Evolutionary conservation across 2,329 filamentous ascomycete species (phyloP).

Genomic region (Cladobotryum mycophilum): DNA sequence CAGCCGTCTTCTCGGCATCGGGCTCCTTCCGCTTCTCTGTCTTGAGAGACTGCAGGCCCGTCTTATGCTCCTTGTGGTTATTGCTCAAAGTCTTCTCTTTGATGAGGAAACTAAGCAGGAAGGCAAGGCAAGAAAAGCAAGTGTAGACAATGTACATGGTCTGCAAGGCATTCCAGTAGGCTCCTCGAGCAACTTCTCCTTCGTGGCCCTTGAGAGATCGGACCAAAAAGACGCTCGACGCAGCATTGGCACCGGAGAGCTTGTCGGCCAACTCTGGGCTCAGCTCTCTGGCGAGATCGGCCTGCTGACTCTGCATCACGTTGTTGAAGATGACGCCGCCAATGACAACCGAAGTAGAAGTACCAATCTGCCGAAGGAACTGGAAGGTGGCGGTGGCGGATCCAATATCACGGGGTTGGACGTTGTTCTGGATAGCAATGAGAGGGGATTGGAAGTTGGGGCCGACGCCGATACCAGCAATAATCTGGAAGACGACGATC

Average conservation of each 20-base stretch:
- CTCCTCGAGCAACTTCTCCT: slow-evolving; percentile 35
- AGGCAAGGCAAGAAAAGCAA: slow-evolving; percentile 40
- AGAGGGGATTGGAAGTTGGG: slow-evolving; percentile 65
- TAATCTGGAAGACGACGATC: slow-evolving; percentile 55
- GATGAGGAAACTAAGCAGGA: slow-evolving; percentile 43
- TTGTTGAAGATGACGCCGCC: slow-evolving; percentile 79
- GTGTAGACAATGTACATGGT: slow-evolving; percentile 55
- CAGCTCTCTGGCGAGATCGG: slow-evolving; percentile 42
- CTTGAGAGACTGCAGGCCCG: slow-evolving; percentile 43
- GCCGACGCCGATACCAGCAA: slow-evolving; percentile 58
- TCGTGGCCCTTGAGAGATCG: slow-evolving; percentile 42
- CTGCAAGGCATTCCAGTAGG: slow-evolving; percentile 44
- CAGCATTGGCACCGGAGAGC: slow-evolving; percentile 54
- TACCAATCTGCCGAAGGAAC: slow-evolving; percentile 63
- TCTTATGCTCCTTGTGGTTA: slow-evolving; percentile 53
- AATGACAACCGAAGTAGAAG: slow-evolving; percentile 61
- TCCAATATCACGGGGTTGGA: slow-evolving; percentile 59
- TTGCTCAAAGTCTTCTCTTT: slow-evolving; percentile 45
- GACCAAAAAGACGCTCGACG: slow-evolving; percentile 54
- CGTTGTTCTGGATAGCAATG: slow-evolving; percentile 59
- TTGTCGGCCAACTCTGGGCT: slow-evolving; percentile 42
- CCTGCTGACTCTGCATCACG: slow-evolving; percentile 53
- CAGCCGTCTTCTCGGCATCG: slow-evolving; percentile 11
- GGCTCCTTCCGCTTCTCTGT: slow-evolving; percentile 20
- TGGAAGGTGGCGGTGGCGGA: slow-evolving; percentile 61